Conservation (phyloP, 768 basidiomycete species). For the Russula emetica region DNA sequence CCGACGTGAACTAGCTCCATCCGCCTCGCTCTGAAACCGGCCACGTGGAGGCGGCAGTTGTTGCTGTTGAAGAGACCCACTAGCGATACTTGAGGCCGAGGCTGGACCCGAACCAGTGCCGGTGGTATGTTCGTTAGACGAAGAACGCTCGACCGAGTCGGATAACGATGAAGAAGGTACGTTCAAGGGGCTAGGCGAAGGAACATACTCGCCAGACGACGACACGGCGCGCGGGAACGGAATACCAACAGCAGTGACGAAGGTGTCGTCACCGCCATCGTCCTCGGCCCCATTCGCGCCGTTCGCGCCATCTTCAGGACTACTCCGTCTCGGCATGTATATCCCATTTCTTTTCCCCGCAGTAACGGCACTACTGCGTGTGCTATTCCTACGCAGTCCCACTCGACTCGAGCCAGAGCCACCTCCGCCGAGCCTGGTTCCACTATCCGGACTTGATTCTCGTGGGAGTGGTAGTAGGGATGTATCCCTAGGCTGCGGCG, state of each 20-base stretch:
- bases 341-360: constrained; percentile 13
- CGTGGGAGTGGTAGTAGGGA: constrained; percentile 32
- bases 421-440: constrained; percentile 28
- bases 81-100: neutral
- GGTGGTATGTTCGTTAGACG: constrained; percentile 1
- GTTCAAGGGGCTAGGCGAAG: constrained; percentile 36
- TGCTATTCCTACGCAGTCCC: constrained; percentile 53
- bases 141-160: constrained; percentile 19
- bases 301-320: constrained; percentile 21
- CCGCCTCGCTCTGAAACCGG: constrained; percentile 72
- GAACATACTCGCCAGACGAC: constrained; percentile 46
- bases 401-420: constrained; percentile 35
- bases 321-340: constrained; percentile 19
- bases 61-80: constrained; percentile 25
- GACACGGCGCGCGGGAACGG: constrained; percentile 59
- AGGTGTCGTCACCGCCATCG: constrained; percentile 31
- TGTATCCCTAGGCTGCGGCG: constrained; percentile 34
- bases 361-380: neutral
- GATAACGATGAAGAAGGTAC: neutral
- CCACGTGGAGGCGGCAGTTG: constrained; percentile 47
- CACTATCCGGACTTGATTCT: constrained; percentile 55
- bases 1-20: constrained; percentile 48
- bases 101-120: neutral
- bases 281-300: constrained; percentile 7
- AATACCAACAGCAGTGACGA: constrained; percentile 33